phyloP scores from a whole-genome alignment of 352 stramenopile genomes.

The Phytophthora crassamura region DNA sequence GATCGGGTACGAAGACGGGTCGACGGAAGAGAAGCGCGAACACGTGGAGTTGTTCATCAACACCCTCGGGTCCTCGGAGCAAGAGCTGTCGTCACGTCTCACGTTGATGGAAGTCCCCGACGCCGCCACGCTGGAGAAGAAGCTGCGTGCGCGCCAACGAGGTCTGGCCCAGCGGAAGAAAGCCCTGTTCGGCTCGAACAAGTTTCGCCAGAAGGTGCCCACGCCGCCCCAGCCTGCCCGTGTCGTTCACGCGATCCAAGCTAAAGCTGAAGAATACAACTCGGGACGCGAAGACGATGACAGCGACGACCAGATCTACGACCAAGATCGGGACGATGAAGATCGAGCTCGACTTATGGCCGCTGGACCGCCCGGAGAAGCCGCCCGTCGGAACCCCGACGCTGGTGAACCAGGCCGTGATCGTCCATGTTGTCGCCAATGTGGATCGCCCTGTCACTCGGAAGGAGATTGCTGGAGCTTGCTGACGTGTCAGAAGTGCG shows the following conservation, averaged over 20 bases:
- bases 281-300: not conserved
- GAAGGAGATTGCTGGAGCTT: constrained; percentile 15
- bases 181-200: too few relatives aligned
- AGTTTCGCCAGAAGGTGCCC: constrained; percentile 15
- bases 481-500: constrained; percentile 25
- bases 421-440: constrained; percentile 7
- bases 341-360: too few relatives aligned
- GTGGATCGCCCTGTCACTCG: constrained; percentile 1
- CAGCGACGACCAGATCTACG: constrained; percentile 8
- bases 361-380: too few relatives aligned
- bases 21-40: not conserved
- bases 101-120: constrained; percentile 9
- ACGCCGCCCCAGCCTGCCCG: not conserved
- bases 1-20: constrained; percentile 1
- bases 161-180: too few relatives aligned
- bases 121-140: constrained; percentile 1
- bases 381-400: too few relatives aligned
- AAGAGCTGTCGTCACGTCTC: not conserved
- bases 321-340: constrained; percentile 9
- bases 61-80: not conserved
- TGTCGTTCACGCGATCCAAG: constrained; percentile 6
- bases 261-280: not conserved
- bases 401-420: too few relatives aligned
- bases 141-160: constrained; percentile 9
- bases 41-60: constrained; percentile 25